Base-by-base conservation (phyloP, 1,284 basidiomycete species). In the Moniliophthora roreri region DNA sequence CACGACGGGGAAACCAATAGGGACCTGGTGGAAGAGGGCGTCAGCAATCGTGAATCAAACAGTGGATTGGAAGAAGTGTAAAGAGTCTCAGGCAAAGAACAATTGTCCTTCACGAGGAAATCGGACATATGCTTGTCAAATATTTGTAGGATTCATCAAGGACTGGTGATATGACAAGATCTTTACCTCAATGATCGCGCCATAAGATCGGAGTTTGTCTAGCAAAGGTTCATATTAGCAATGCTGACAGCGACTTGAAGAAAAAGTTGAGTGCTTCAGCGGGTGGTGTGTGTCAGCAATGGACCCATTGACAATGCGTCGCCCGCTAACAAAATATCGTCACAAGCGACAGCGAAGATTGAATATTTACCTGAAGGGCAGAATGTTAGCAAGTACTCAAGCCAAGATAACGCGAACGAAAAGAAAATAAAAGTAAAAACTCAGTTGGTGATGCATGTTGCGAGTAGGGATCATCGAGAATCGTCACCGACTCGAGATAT, bases 401-500 rank as follows among this genome's bases (percentile, higher is more conserved):
- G 21, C 13, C 36, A 36, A 5, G 11, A 50, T 53, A 3, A 56
- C 48, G 24, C 42, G 45, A 52, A 57, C 45, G 23, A 42, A 51
- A 53, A 53, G 50, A 46, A 58, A 58, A 56, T 57, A 41, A 59
- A 61, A 53, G 58, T 45, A 56, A 61, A 65, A 54, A 68, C 66
- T 87, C 85, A 82, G 85, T 82, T 87, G 85, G 85, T 87, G 84
- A 86, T 87, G 85, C 85, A 87, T 87, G 85, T 85, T 82, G 68
- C 77, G 85, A 86, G 84, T 71, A 68, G 65, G 84, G 84, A 76
- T 85, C 84, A 86, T 80, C 66, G 73, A 70, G 65, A 58, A 74
- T 69, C 71, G 69, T 87, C 84, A 81, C 84, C 82, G 66, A 75
- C 84, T 85, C 84, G 81, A 65, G 72, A 67, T 70, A 81, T 82